Percentiles rank a stretch among this genome's conserved stretches.
Conservation (phyloP, 305 asterid species). For the Fraxinus sp. region DNA sequence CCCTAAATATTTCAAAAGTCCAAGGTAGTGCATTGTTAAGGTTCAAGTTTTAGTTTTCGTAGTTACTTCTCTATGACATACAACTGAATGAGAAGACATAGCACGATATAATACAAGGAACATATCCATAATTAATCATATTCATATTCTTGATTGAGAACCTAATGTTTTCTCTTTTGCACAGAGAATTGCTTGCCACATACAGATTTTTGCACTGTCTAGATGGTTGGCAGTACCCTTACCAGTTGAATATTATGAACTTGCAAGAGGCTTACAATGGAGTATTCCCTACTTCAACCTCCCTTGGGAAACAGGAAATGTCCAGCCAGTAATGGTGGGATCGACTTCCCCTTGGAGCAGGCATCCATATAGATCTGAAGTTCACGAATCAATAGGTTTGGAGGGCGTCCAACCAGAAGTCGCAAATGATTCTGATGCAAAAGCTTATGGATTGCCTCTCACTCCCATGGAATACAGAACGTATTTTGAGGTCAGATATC, state of each 20-base stretch:
- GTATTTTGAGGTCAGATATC: slow-evolving; percentile 62
- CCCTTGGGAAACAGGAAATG: slow-evolving; percentile 70
- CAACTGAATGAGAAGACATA: background rate
- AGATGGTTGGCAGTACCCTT: slow-evolving; percentile 75
- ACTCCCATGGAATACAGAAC: slow-evolving; percentile 70
- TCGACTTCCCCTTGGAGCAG: slow-evolving; percentile 53
- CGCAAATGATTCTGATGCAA: slow-evolving; percentile 38
- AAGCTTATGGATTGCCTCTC: slow-evolving; percentile 69
- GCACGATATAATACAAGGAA: background rate
- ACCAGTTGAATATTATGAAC: slow-evolving; percentile 83
- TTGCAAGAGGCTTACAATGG: slow-evolving; percentile 81
- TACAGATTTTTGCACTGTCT: slow-evolving; percentile 78
- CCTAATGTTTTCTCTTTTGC: slow-evolving; percentile 19
- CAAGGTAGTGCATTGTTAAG: background rate
- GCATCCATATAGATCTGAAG: slow-evolving; percentile 34
- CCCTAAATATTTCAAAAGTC: background rate
- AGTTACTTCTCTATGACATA: background rate
- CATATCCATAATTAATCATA: background rate
- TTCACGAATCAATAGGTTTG: slow-evolving; percentile 36
- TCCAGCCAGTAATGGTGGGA: slow-evolving; percentile 45
- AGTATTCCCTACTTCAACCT: slow-evolving; percentile 82
- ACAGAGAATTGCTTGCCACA: slow-evolving; percentile 85
- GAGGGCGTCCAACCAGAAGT: slow-evolving; percentile 38
- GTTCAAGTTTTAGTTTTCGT: background rate
- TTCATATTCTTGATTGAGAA: slow-evolving; percentile 5